Evolutionary conservation across 2,329 filamentous ascomycete genomes (phyloP).

Genomic region (Phyllosticta ampelicida): DNA sequence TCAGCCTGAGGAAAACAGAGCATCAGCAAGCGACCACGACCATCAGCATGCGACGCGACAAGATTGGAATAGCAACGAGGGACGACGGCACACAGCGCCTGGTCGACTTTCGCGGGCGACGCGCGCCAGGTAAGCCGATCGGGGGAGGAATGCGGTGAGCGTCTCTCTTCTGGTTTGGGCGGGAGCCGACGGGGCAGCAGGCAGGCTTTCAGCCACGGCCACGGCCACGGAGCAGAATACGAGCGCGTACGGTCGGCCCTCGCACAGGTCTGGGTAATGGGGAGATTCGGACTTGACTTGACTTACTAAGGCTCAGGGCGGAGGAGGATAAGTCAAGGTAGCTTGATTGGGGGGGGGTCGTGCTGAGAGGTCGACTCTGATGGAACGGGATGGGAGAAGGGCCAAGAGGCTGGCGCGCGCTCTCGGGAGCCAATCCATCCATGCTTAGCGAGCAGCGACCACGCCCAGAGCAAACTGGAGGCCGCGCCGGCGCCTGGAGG

Average conservation of each 20-base stretch:
- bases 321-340: conserved; percentile 5
- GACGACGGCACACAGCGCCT: conserved; percentile 2
- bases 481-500: too few relatives aligned
- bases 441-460: conserved; percentile 5
- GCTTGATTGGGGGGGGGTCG: conserved; percentile 7
- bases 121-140: conserved; percentile 11
- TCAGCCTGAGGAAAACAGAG: conserved; percentile 7
- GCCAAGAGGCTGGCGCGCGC: neutral
- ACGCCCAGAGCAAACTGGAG: too few relatives aligned
- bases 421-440: neutral
- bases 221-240: neutral
- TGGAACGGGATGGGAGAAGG: conserved; percentile 5
- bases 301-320: conserved; percentile 11
- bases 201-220: neutral
- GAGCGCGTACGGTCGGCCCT: neutral
- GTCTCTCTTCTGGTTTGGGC: neutral
- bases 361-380: conserved; percentile 6
- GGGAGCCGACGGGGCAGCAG: neutral
- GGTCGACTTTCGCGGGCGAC: conserved; percentile 1
- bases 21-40: conserved; percentile 9
- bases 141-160: conserved; percentile 9
- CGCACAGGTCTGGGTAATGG: neutral
- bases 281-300: conserved; percentile 2
- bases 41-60: conserved; percentile 8
- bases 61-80: neutral